These are phyloP conservation scores for Neonectria ditissima DNA, from an alignment of 2,329 filamentous ascomycete species.

Conservation along the genomic window DNA sequence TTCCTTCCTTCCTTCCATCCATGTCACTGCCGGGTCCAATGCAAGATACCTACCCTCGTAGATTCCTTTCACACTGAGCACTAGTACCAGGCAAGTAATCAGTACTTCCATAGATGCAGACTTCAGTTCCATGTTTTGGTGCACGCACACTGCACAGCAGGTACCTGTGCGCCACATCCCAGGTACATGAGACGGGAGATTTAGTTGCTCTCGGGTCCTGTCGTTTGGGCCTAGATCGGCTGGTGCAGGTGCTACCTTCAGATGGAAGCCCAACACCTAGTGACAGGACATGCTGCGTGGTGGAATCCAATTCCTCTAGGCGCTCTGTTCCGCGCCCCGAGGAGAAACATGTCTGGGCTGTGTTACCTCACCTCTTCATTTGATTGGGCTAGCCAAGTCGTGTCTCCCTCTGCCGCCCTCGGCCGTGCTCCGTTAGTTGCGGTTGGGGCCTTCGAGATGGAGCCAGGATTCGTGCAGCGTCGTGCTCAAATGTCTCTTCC, in stretches of 20 bases:
- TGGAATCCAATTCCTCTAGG: neutral
- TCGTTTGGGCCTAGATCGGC: neutral
- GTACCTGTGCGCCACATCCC: constrained; percentile 17
- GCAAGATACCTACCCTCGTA: too few relatives aligned
- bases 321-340: neutral
- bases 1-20: too few relatives aligned
- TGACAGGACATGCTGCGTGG: too few relatives aligned
- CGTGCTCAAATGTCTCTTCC: neutral
- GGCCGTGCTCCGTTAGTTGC: neutral
- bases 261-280: too few relatives aligned
- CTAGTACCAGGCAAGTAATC: too few relatives aligned
- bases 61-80: too few relatives aligned
- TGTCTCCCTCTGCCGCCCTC: neutral
- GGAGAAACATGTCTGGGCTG: neutral
- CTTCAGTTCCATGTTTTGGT: too few relatives aligned
- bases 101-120: too few relatives aligned
- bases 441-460: neutral
- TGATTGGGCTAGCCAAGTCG: neutral
- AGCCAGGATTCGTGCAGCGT: neutral
- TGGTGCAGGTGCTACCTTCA: neutral
- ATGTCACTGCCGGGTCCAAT: too few relatives aligned
- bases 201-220: neutral
- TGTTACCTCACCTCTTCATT: neutral
- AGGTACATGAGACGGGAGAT: too few relatives aligned
- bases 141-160: neutral